Conservation (phyloP, 2,329 filamentous ascomycete genomes). For the Chaetoscypha palmicola region DNA sequence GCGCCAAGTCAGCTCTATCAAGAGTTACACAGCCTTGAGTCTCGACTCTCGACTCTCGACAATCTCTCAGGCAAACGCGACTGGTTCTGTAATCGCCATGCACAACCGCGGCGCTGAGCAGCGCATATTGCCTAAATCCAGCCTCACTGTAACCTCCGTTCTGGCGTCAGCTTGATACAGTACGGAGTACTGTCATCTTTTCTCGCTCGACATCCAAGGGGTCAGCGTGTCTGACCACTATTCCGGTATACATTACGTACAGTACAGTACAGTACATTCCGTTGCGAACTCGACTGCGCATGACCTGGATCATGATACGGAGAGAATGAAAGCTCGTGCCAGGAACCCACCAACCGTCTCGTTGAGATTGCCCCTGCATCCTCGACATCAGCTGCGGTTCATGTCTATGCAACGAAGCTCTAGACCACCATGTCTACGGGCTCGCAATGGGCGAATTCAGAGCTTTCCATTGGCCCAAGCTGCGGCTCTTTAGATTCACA, state of each 20-base stretch:
- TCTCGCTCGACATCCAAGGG: too few species aligned
- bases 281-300: background rate
- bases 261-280: too few species aligned
- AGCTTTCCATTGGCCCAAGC: slow-evolving; percentile 11
- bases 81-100: slow-evolving; percentile 9
- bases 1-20: background rate
- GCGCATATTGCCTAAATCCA: slow-evolving; percentile 11
- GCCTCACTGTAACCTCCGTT: slow-evolving; percentile 4
- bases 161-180: slow-evolving; percentile 6
- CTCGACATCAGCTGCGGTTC: slow-evolving; percentile 1
- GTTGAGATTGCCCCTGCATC: background rate
- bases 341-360: background rate
- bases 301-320: slow-evolving; percentile 1
- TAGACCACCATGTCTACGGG: slow-evolving; percentile 4
- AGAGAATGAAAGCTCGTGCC: slow-evolving; percentile 7
- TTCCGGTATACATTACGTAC: too few species aligned
- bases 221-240: too few species aligned
- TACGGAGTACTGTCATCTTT: background rate
- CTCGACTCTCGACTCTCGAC: background rate
- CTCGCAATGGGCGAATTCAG: slow-evolving; percentile 10
- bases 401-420: slow-evolving; percentile 1
- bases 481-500: slow-evolving; percentile 8
- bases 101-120: slow-evolving; percentile 9
- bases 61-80: background rate
- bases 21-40: background rate